A percentile compares a stretch with the other conserved stretches of the same genome.
phyloP scores from a whole-genome alignment of 805 yeast genomes.

The Yamadazyma scolyti region DNA sequence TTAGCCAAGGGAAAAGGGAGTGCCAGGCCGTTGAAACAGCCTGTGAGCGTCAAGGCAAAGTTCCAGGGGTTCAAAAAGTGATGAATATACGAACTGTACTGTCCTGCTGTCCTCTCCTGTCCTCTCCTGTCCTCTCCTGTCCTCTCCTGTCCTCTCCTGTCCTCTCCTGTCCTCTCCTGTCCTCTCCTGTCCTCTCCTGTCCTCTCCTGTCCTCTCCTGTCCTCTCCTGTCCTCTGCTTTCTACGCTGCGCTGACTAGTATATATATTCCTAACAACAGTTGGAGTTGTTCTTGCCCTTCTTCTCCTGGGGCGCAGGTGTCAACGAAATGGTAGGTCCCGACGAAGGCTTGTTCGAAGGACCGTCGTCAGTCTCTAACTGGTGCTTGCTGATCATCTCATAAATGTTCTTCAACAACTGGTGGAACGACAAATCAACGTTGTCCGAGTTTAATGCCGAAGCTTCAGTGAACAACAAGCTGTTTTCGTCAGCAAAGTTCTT shows the following conservation, averaged over 20 bases:
- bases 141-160: too few species aligned
- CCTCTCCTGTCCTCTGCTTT: too few species aligned
- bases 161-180: too few species aligned
- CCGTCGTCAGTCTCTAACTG: conserved; percentile 84
- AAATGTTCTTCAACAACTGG: conserved; percentile 87
- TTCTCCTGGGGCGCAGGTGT: conserved; percentile 91
- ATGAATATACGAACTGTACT: too few species aligned
- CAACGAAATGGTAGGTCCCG: conserved; percentile 87
- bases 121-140: too few species aligned
- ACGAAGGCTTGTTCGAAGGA: conserved; percentile 54
- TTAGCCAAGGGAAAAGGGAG: conserved; percentile 22
- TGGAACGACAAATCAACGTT: conserved; percentile 94
- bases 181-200: too few species aligned
- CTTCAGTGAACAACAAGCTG: conserved; percentile 89
- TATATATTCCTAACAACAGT: conserved; percentile 70
- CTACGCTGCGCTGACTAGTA: too few species aligned
- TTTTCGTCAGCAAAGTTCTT: conserved; percentile 91
- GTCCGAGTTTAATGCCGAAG: conserved; percentile 89
- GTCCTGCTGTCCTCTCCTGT: too few species aligned
- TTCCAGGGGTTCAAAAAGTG: conserved; percentile 8
- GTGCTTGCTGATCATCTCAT: conserved; percentile 91
- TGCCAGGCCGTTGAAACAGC: conserved; percentile 32
- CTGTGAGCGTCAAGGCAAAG: conserved; percentile 24
- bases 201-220: too few species aligned
- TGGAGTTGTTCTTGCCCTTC: conserved; percentile 50